Base-by-base conservation (phyloP, 2,329 filamentous ascomycete genomes). In the Pseudocercospora ulei region DNA sequence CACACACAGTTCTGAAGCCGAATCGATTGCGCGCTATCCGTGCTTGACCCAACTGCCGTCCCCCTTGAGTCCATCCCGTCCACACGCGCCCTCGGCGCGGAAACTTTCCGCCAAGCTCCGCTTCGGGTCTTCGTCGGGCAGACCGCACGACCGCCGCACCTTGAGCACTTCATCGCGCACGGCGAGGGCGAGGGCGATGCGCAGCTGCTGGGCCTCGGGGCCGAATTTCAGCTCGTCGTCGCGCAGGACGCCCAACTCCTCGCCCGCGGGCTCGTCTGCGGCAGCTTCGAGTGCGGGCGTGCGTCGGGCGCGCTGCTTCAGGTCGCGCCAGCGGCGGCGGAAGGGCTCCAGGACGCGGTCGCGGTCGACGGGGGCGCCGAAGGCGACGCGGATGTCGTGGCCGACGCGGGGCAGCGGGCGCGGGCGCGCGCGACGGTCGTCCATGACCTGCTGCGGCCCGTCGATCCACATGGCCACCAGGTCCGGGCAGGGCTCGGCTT, bases 391-490 rank as follows among this genome's bases (percentile, higher is more conserved):
- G 35, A 94, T 68, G 4, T 70, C 71, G 50, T 83, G 80, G 35
- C 80, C 77, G 7, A 76, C 64, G 2, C 88, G 74, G 1, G 90
- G 90, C 8, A 93, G 53, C 55, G 84, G 90, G 7, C 84, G 76
- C 1, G 88, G 90, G 53, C 78, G 94, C 2, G 63, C 65, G 29
- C 90, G 74, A 41, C 78, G 72, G 62, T 96, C 88, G 54, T 83
- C 73, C 88, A 96, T 95, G 51, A 94, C 70, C 43, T 80, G 65
- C 57, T 95, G 82, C 9, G 82, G 82, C 17, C 90, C 90, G 55
- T 95, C 84, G 34, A 96, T 80, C 69, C 92, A 98, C 64, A 98
- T 88, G 27, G 90, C 86, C 22, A 98, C 73, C 12, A 98, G 73
- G 51, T 92, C 83, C 0, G 90, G 90, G 46, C 82, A 78, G 2